Evolutionary conservation across 371 early-diverging fungal genomes (phyloP).

Genomic region (Mucor lusitanicus): DNA sequence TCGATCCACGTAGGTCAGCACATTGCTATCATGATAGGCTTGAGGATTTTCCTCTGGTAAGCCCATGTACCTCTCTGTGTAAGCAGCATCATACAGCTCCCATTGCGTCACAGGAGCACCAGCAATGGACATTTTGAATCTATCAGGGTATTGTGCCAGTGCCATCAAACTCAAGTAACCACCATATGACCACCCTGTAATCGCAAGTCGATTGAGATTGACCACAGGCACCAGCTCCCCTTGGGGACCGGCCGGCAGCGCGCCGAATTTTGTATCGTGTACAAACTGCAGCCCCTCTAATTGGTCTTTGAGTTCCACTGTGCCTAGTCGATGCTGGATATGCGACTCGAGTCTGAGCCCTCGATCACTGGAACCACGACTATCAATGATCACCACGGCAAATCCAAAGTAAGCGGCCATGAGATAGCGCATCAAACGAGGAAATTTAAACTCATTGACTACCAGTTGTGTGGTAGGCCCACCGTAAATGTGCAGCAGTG

Average conservation of each 20-base stretch:
- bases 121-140: slow-evolving; percentile 72
- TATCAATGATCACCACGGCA: slow-evolving; percentile 76
- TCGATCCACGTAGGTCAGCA: slow-evolving; percentile 53
- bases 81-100: slow-evolving; percentile 77
- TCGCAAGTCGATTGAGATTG: slow-evolving; percentile 63
- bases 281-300: slow-evolving; percentile 66
- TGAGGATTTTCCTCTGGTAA: slow-evolving; percentile 50
- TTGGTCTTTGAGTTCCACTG: slow-evolving; percentile 73
- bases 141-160: slow-evolving; percentile 60
- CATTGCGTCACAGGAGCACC: slow-evolving; percentile 82
- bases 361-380: slow-evolving; percentile 73
- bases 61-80: slow-evolving; percentile 82
- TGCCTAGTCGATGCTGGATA: slow-evolving; percentile 58
- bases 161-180: slow-evolving; percentile 79
- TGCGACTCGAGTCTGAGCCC: slow-evolving; percentile 69
- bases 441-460: slow-evolving; percentile 71
- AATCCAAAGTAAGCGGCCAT: slow-evolving; percentile 67
- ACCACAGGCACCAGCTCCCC: slow-evolving; percentile 36
- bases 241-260: slow-evolving; percentile 22
- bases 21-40: slow-evolving; percentile 55
- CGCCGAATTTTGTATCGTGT: slow-evolving; percentile 47
- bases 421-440: slow-evolving; percentile 64
- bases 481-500: slow-evolving; percentile 63
- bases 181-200: slow-evolving; percentile 77
- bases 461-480: slow-evolving; percentile 71